Evolutionary conservation across 2,329 filamentous ascomycete genomes (phyloP).

Genomic region (Hymenoscyphus fructigenus): DNA sequence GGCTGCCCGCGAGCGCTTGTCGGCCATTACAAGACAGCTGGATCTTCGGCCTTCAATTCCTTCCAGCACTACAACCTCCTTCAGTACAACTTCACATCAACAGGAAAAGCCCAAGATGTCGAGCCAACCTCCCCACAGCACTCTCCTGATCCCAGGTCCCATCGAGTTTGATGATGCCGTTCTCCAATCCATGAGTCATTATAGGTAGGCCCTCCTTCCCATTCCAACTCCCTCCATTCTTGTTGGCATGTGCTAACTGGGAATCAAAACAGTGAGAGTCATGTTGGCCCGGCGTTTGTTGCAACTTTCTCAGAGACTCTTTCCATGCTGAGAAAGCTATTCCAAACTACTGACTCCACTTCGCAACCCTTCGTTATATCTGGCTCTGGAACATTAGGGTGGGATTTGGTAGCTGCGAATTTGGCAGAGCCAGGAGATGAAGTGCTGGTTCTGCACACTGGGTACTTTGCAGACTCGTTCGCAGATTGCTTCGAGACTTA

Average conservation of each 20-base stretch:
- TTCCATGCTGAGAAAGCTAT: constrained; percentile 84
- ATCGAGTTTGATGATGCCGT: constrained; percentile 99
- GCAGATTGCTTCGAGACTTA: constrained; percentile 90
- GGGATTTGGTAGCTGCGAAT: constrained; percentile 96
- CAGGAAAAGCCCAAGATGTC: constrained; percentile 48
- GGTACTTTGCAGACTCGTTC: constrained; percentile 96
- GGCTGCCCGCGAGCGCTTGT: constrained; percentile 35
- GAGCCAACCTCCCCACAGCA: constrained; percentile 60
- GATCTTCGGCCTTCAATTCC: constrained; percentile 33
- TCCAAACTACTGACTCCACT: constrained; percentile 79
- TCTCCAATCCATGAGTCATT: constrained; percentile 91
- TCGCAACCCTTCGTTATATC: constrained; percentile 92
- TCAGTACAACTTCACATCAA: constrained; percentile 17
- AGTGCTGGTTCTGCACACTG: constrained; percentile 88
- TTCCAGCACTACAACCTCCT: constrained; percentile 33
- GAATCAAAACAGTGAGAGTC: constrained; percentile 69
- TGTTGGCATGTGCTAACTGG: not conserved
- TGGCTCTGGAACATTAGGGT: constrained; percentile 92
- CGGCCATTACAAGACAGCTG: constrained; percentile 41
- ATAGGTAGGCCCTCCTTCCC: constrained; percentile 59
- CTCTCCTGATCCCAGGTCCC: constrained; percentile 92
- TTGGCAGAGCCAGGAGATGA: constrained; percentile 86
- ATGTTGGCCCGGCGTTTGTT: constrained; percentile 87
- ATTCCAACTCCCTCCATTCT: not conserved
- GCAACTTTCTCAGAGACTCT: constrained; percentile 88